These are phyloP conservation scores for Claviceps humidiphila DNA, from an alignment of 2,329 filamentous ascomycete species.

Conservation along the genomic window DNA sequence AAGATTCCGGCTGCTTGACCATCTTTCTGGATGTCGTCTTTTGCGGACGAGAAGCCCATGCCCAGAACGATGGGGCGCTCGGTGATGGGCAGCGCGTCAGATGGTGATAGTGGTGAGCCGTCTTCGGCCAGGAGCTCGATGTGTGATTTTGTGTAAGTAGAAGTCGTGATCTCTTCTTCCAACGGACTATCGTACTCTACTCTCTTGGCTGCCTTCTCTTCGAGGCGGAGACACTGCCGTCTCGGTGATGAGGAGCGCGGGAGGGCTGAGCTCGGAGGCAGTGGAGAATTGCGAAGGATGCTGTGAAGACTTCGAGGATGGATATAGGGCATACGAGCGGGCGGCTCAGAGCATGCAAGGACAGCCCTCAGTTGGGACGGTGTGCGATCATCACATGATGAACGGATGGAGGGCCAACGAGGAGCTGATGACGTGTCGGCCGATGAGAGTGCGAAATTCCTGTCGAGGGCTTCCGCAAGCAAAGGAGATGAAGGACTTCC, in stretches of 20 bases:
- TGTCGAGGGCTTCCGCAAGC: slow-evolving; percentile 38
- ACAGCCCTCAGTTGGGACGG: slow-evolving; percentile 5
- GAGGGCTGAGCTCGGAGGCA: slow-evolving; percentile 37
- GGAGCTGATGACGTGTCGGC: slow-evolving; percentile 15
- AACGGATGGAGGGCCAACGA: background rate
- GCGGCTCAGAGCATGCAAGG: background rate
- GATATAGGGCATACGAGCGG: slow-evolving; percentile 32
- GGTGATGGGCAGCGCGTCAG: slow-evolving; percentile 10
- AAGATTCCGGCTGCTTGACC: slow-evolving; percentile 50
- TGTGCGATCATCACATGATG: slow-evolving; percentile 9
- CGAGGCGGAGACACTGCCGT: slow-evolving; percentile 39
- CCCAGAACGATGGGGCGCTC: slow-evolving; percentile 32
- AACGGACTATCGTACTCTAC: slow-evolving; percentile 51
- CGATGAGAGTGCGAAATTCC: slow-evolving; percentile 33
- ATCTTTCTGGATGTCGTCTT: slow-evolving; percentile 44
- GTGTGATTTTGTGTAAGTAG: slow-evolving; percentile 48
- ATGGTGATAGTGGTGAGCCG: slow-evolving; percentile 32
- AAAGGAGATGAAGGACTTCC: slow-evolving; percentile 48
- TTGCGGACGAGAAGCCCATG: slow-evolving; percentile 35
- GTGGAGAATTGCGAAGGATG: slow-evolving; percentile 53
- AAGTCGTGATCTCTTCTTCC: slow-evolving; percentile 50
- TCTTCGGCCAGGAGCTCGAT: slow-evolving; percentile 50
- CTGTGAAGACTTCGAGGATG: slow-evolving; percentile 47
- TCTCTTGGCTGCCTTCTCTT: slow-evolving; percentile 39
- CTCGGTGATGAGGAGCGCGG: slow-evolving; percentile 41